Percentiles rank a stretch among this genome's conserved stretches.
Conservation (phyloP, 495 filamentous ascomycete genomes). For the Trichoderma gamsii region DNA sequence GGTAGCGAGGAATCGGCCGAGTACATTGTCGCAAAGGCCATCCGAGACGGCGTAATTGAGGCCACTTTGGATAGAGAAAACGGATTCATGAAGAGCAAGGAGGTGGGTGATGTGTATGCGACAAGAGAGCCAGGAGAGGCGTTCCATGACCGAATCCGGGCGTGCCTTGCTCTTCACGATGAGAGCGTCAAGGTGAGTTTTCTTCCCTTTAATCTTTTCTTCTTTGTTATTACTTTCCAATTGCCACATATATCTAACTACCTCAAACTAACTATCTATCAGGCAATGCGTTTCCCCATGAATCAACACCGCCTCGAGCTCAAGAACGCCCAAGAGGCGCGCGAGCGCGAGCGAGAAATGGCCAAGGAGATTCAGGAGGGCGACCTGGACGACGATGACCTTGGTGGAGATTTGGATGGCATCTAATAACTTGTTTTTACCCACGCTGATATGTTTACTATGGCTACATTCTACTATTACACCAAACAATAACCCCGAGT, state of each 20-base stretch:
- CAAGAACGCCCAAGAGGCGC: slow-evolving; percentile 95
- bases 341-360: slow-evolving; percentile 90
- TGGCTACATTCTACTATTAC: background rate
- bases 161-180: slow-evolving; percentile 85
- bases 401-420: slow-evolving; percentile 93
- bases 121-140: slow-evolving; percentile 92
- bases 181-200: slow-evolving; percentile 88
- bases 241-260: slow-evolving; percentile 14
- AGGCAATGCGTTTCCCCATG: slow-evolving; percentile 99
- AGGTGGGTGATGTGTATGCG: slow-evolving; percentile 88
- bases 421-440: slow-evolving; percentile 52
- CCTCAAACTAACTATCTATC: slow-evolving; percentile 15
- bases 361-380: slow-evolving; percentile 99
- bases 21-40: slow-evolving; percentile 98
- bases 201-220: background rate
- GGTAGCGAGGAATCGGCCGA: slow-evolving; percentile 93
- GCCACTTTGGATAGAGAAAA: slow-evolving; percentile 88
- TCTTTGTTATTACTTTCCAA: background rate
- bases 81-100: slow-evolving; percentile 98
- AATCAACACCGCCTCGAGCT: slow-evolving; percentile 97
- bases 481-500: slow-evolving; percentile 1
- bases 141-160: slow-evolving; percentile 92
- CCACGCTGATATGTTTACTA: background rate
- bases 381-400: slow-evolving; percentile 94
- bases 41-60: slow-evolving; percentile 96